Percentiles rank a stretch among this genome's conserved stretches.
Conservation (phyloP, 129 eudicot genomes). For the Lactuca saligna region DNA sequence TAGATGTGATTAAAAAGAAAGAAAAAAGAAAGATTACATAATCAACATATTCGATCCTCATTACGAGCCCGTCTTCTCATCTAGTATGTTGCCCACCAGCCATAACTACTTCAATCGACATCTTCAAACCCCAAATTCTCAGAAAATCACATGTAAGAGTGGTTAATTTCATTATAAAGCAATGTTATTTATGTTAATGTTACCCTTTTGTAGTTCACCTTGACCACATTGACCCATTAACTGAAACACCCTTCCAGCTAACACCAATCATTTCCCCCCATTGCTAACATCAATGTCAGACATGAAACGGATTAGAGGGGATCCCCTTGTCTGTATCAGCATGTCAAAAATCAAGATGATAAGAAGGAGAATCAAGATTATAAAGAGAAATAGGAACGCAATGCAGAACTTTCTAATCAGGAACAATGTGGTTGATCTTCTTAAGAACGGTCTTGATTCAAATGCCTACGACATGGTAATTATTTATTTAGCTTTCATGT, state of each 20-base stretch:
- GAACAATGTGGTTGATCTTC: conserved; percentile 75
- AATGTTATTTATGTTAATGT: not conserved
- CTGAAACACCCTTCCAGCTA: conserved; percentile 94
- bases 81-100: too few relatives aligned
- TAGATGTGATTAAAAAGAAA: too few relatives aligned
- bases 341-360: conserved; percentile 53
- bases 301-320: conserved; percentile 19
- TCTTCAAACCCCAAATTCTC: not conserved
- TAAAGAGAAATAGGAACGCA: conserved; percentile 68
- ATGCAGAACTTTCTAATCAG: conserved; percentile 74
- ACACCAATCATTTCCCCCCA: conserved; percentile 77
- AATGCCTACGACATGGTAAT: conserved; percentile 81
- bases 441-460: conserved; percentile 51
- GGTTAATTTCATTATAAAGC: too few relatives aligned
- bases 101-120: too few relatives aligned
- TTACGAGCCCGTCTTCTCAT: too few relatives aligned
- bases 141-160: not conserved
- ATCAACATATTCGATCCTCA: too few relatives aligned
- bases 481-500: not conserved
- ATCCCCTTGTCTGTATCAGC: conserved; percentile 34
- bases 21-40: too few relatives aligned
- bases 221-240: conserved; percentile 91
- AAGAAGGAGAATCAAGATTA: conserved; percentile 48
- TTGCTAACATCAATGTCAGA: conserved; percentile 52
- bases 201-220: conserved; percentile 90